These are phyloP conservation scores for Daphne laureola DNA, from an alignment of 441 rosid genomes.

Conservation along the genomic window DNA sequence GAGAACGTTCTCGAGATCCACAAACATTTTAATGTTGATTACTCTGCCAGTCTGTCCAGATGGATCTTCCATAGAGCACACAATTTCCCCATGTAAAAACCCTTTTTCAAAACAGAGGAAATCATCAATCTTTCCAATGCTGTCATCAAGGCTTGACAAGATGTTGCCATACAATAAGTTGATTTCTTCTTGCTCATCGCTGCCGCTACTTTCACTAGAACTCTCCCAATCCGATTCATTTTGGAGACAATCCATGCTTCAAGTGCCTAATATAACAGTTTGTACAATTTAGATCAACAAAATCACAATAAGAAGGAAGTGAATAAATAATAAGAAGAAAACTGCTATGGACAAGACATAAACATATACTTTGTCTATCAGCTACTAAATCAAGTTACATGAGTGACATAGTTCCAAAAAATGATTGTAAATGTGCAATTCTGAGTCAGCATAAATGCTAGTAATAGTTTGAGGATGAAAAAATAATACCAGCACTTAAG, in stretches of 20 bases:
- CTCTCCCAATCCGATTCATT: conserved; percentile 88
- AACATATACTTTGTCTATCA: no score
- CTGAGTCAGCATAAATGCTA: no score
- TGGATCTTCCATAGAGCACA: conserved; percentile 48
- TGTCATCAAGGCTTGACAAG: conserved; percentile 73
- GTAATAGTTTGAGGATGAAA: conserved; percentile 1
- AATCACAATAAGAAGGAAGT: not conserved
- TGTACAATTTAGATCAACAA: conserved; percentile 15
- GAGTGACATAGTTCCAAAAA: no score
- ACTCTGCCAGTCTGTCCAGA: conserved; percentile 86
- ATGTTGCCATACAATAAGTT: conserved; percentile 48
- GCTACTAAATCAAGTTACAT: no score
- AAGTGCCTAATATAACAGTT: conserved; percentile 23
- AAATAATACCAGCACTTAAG: conserved; percentile 14
- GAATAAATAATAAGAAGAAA: not conserved
- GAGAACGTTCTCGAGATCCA: conserved; percentile 53
- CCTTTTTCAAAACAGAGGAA: conserved; percentile 81
- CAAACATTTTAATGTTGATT: conserved; percentile 40
- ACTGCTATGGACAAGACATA: no score
- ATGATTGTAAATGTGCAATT: no score
- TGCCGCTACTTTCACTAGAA: conserved; percentile 69
- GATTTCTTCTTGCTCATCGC: conserved; percentile 60
- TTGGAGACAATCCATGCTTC: conserved; percentile 49
- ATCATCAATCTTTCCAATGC: conserved; percentile 79
- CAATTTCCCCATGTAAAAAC: conserved; percentile 61